A percentile compares a stretch with the other conserved stretches of the same genome.
These are phyloP conservation scores for Cornus controversa DNA, from an alignment of 148 eudicot genomes.

Conservation along the genomic window DNA sequence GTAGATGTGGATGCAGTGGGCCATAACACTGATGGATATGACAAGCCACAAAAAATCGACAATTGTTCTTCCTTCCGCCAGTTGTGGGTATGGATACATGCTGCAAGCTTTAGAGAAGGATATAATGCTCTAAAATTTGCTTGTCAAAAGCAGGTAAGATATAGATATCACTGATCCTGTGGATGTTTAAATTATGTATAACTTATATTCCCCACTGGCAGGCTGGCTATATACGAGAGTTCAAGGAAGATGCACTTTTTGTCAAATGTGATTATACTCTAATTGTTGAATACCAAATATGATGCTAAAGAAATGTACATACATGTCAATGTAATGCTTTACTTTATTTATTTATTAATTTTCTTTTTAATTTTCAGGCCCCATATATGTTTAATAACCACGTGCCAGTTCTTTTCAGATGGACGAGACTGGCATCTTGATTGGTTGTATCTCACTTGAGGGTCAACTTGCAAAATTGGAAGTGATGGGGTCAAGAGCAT, in stretches of 20 bases:
- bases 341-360: no score
- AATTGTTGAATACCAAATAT: no score
- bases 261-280: no score
- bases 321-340: no score
- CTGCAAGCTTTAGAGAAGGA: conserved; percentile 70
- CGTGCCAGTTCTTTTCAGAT: conserved; percentile 30
- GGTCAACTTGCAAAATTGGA: conserved; percentile 81
- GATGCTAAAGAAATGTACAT: no score
- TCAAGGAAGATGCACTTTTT: no score
- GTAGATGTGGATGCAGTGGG: conserved; percentile 10
- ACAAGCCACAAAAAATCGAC: conserved; percentile 11
- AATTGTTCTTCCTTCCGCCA: conserved; percentile 32
- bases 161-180: background rate
- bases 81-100: conserved; percentile 92
- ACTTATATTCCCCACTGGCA: no score
- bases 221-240: no score
- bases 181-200: no score
- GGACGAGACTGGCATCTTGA: conserved; percentile 39
- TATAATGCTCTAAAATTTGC: conserved; percentile 51
- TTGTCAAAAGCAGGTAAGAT: conserved; percentile 63
- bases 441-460: conserved; percentile 62
- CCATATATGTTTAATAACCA: no score
- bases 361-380: no score
- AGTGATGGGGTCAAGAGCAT: conserved; percentile 66
- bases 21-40: conserved; percentile 7